Conservation (phyloP, 1,139 yeast species). For the Nadsonia starkeyi-henricii region DNA sequence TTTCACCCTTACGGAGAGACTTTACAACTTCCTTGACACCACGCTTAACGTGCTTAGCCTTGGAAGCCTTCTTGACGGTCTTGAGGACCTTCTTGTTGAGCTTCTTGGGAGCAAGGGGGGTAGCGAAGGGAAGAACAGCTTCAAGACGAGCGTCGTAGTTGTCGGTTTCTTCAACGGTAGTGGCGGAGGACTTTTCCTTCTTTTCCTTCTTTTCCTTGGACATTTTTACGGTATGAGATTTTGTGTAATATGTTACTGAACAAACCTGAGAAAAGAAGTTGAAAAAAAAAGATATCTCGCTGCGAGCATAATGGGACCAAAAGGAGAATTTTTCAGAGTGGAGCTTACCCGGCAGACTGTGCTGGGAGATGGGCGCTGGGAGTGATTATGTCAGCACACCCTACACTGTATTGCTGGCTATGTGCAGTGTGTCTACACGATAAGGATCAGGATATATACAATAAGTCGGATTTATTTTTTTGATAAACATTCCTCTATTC, state of each 20-base stretch:
- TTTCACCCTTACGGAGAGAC: conserved; percentile 94
- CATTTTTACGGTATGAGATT: neutral
- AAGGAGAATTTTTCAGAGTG: neutral
- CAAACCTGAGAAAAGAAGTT: too few relatives aligned
- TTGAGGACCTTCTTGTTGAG: conserved; percentile 89
- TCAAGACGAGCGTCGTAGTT: conserved; percentile 87
- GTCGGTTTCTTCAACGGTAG: conserved; percentile 27
- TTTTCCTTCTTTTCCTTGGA: neutral
- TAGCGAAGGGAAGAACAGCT: conserved; percentile 83
- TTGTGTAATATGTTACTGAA: neutral
- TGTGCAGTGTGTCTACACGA: too few relatives aligned
- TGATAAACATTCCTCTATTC: too few relatives aligned
- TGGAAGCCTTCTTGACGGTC: conserved; percentile 92
- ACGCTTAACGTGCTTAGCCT: conserved; percentile 95
- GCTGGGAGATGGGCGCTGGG: too few relatives aligned
- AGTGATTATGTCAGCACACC: too few relatives aligned
- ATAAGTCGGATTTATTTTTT: too few relatives aligned
- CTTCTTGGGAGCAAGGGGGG: conserved; percentile 92
- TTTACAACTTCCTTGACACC: conserved; percentile 99
- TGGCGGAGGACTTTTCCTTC: neutral
- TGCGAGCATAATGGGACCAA: neutral
- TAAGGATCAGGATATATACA: too few relatives aligned
- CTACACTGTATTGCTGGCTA: too few relatives aligned
- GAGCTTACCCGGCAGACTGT: neutral
- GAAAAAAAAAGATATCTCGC: too few relatives aligned